Conservation (phyloP, 768 basidiomycete species). For the Podaxis sp. region DNA sequence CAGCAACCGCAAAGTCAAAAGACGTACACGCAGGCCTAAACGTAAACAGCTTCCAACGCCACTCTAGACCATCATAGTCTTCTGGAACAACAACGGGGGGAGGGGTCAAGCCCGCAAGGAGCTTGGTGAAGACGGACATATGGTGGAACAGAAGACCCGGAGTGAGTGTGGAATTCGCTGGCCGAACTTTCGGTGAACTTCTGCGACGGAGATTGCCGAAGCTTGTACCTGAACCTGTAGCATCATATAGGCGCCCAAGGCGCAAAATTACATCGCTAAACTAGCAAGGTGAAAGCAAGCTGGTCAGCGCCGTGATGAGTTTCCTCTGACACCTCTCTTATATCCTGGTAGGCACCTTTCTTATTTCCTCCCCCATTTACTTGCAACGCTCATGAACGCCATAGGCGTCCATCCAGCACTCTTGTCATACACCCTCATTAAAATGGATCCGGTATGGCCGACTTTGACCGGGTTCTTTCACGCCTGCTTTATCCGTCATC, state of each 20-base stretch:
- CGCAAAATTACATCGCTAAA: too few relatives aligned
- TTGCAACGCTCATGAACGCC: background rate
- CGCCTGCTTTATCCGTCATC: background rate
- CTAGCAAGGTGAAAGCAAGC: background rate
- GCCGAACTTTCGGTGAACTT: background rate
- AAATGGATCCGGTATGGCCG: conserved; percentile 21
- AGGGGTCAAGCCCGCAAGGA: conserved; percentile 50
- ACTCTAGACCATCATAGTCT: conserved; percentile 76
- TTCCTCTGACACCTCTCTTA: background rate
- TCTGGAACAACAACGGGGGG: conserved; percentile 50
- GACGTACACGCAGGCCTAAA: conserved; percentile 78
- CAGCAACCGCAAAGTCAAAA: background rate
- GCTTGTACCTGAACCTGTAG: background rate
- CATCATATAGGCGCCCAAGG: background rate
- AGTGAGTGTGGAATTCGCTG: background rate
- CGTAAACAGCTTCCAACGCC: conserved; percentile 69
- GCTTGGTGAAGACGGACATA: conserved; percentile 29
- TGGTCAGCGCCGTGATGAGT: background rate
- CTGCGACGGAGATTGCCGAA: conserved; percentile 8
- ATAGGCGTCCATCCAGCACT: background rate
- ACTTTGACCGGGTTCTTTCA: background rate
- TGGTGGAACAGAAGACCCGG: background rate
- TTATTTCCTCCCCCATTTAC: background rate
- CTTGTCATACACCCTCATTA: conserved; percentile 7
- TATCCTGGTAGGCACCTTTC: background rate